Percentiles rank a stretch among this genome's conserved stretches.
phyloP scores from a whole-genome alignment of 768 basidiomycete genomes.

The Jaapia argillacea region DNA sequence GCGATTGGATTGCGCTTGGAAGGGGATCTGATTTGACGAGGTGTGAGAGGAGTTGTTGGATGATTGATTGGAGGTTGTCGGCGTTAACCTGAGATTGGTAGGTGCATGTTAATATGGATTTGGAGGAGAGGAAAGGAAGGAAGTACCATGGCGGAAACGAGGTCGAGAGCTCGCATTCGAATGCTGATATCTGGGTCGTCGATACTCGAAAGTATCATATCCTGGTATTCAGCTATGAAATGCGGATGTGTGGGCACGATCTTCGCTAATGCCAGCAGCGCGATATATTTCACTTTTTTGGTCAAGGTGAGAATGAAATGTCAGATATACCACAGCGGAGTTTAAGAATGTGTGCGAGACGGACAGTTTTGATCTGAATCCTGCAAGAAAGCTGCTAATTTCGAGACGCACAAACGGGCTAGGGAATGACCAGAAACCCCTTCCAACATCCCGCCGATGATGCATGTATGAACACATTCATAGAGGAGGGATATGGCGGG shows the following conservation, averaged over 20 bases:
- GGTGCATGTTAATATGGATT: constrained; percentile 1
- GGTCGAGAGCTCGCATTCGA: constrained; percentile 89
- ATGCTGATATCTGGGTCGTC: constrained; percentile 94
- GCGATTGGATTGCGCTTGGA: constrained; percentile 45
- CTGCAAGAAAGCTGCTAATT: constrained; percentile 84
- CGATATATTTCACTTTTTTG: constrained; percentile 97
- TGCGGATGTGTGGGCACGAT: constrained; percentile 90
- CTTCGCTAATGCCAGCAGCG: constrained; percentile 89
- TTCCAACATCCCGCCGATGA: constrained; percentile 92
- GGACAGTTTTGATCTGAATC: constrained; percentile 93
- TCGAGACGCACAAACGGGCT: constrained; percentile 84
- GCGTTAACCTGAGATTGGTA: constrained; percentile 55
- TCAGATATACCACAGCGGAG: not conserved
- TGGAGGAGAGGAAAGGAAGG: not conserved
- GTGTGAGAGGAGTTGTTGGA: constrained; percentile 84
- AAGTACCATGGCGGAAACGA: constrained; percentile 86
- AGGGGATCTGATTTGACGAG: constrained; percentile 54
- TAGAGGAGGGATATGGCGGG: constrained; percentile 93
- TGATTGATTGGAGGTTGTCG: constrained; percentile 79
- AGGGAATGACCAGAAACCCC: constrained; percentile 67
- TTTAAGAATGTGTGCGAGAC: constrained; percentile 18
- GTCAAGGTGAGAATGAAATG: constrained; percentile 7
- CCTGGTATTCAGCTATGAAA: constrained; percentile 85
- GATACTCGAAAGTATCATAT: constrained; percentile 81
- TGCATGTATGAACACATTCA: constrained; percentile 97